Conservation (phyloP, 192 early-diverging fungal genomes). For the Anaeromyces robustus region DNA sequence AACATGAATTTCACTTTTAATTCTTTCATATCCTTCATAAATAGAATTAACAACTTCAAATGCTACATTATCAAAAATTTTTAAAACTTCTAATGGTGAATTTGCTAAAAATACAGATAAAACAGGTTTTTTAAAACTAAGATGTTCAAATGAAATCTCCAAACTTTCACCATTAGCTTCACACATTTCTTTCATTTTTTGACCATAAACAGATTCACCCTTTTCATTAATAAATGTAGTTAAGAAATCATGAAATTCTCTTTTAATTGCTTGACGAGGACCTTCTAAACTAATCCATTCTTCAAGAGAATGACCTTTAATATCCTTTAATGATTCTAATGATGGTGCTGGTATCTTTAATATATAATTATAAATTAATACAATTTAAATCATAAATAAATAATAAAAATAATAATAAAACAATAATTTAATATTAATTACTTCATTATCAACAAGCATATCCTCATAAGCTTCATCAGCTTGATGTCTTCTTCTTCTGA, state of each 20-base stretch:
- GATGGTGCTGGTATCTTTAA: slow-evolving; percentile 36
- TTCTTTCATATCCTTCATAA: slow-evolving; percentile 79
- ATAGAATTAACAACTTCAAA: slow-evolving; percentile 75
- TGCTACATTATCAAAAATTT: slow-evolving; percentile 85
- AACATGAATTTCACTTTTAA: slow-evolving; percentile 86
- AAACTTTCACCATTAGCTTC: slow-evolving; percentile 72
- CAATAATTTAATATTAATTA: slow-evolving; percentile 13
- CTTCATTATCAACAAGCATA: slow-evolving; percentile 42
- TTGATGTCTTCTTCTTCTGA: slow-evolving; percentile 26
- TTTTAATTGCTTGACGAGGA: slow-evolving; percentile 61
- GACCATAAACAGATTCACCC: slow-evolving; percentile 84
- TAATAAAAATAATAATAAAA: background rate
- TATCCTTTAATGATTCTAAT: slow-evolving; percentile 63
- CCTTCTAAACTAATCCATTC: slow-evolving; percentile 80
- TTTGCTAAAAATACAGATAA: slow-evolving; percentile 83
- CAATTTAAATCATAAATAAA: background rate
- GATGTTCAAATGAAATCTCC: slow-evolving; percentile 71
- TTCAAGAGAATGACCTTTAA: slow-evolving; percentile 61
- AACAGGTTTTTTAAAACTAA: slow-evolving; percentile 60
- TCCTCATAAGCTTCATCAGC: slow-evolving; percentile 32
- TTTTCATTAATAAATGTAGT: slow-evolving; percentile 68
- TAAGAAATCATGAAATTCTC: slow-evolving; percentile 80
- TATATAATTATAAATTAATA: background rate
- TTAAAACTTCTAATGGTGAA: slow-evolving; percentile 71
- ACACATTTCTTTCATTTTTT: slow-evolving; percentile 76